Conservation (phyloP, 169 alveolate species). For the Eimeria maxima region DNA sequence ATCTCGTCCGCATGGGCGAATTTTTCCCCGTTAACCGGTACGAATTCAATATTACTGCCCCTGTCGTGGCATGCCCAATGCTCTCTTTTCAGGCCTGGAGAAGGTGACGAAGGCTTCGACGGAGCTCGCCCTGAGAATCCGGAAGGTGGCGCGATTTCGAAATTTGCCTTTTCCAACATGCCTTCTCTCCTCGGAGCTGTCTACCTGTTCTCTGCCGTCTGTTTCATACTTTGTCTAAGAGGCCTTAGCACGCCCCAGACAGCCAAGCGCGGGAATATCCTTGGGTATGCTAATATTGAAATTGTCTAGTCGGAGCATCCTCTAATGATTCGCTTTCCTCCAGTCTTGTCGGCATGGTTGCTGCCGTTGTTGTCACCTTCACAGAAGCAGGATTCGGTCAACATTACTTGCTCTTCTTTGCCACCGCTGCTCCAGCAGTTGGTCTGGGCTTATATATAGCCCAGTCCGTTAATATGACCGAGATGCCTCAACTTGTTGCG, state of each 20-base stretch:
- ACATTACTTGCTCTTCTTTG: conserved; percentile 81
- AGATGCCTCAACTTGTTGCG: conserved; percentile 96
- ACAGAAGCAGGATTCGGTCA: conserved; percentile 85
- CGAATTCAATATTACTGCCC: neutral
- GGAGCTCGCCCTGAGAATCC: conserved; percentile 50
- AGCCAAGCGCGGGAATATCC: conserved; percentile 86
- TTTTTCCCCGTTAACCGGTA: conserved; percentile 83
- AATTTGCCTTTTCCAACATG: conserved; percentile 66
- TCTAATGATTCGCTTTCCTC: too few relatives aligned
- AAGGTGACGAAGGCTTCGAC: conserved; percentile 74
- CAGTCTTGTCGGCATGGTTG: conserved; percentile 86
- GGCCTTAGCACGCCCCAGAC: conserved; percentile 87
- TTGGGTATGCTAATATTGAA: conserved; percentile 79
- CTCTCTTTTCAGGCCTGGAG: conserved; percentile 79
- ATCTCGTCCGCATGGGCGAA: conserved; percentile 78
- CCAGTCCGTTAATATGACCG: conserved; percentile 74
- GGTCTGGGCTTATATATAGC: conserved; percentile 82
- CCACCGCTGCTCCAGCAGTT: conserved; percentile 82
- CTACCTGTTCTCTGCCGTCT: conserved; percentile 83
- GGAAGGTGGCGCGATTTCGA: conserved; percentile 67
- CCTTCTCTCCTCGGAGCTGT: conserved; percentile 83
- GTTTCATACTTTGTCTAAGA: conserved; percentile 85
- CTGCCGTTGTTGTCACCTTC: conserved; percentile 85
- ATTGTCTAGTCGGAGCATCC: neutral
- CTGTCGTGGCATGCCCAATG: neutral